These are phyloP conservation scores for Podaxis sp. DNA, from an alignment of 768 basidiomycete species.

Conservation along the genomic window DNA sequence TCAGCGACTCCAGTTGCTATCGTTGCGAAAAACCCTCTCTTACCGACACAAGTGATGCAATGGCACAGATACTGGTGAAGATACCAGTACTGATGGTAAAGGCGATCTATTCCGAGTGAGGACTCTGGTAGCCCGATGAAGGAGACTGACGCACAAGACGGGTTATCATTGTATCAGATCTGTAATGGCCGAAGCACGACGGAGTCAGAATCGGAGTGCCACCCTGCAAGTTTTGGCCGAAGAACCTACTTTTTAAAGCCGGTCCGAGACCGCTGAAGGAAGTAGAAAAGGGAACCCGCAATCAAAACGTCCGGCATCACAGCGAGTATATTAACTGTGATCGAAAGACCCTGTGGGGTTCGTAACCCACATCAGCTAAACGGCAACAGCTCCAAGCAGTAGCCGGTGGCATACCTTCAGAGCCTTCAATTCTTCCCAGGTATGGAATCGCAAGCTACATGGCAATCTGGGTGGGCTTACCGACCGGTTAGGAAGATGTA, in stretches of 20 bases:
- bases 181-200: conserved; percentile 11
- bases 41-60: conserved; percentile 33
- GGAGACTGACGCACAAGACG: conserved; percentile 34
- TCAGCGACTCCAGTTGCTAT: background rate
- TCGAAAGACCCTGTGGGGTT: conserved; percentile 42
- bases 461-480: background rate
- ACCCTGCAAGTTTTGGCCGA: background rate
- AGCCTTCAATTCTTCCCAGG: conserved; percentile 39
- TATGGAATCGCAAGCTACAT: conserved; percentile 38
- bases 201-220: background rate
- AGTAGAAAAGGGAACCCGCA: conserved; percentile 45
- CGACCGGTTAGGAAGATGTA: background rate
- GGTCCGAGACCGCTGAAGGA: conserved; percentile 49
- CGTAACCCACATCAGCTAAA: conserved; percentile 8
- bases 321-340: conserved; percentile 53
- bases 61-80: conserved; percentile 30
- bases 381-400: conserved; percentile 3
- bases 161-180: conserved; percentile 54
- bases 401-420: conserved; percentile 37
- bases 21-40: conserved; percentile 2
- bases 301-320: conserved; percentile 50
- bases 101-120: conserved; percentile 35
- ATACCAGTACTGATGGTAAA: conserved; percentile 54
- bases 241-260: conserved; percentile 47
- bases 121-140: background rate